Percentiles rank a stretch among this genome's conserved stretches.
Conservation (phyloP, 2,329 filamentous ascomycete species). For the Diplodia scrobiculata region DNA sequence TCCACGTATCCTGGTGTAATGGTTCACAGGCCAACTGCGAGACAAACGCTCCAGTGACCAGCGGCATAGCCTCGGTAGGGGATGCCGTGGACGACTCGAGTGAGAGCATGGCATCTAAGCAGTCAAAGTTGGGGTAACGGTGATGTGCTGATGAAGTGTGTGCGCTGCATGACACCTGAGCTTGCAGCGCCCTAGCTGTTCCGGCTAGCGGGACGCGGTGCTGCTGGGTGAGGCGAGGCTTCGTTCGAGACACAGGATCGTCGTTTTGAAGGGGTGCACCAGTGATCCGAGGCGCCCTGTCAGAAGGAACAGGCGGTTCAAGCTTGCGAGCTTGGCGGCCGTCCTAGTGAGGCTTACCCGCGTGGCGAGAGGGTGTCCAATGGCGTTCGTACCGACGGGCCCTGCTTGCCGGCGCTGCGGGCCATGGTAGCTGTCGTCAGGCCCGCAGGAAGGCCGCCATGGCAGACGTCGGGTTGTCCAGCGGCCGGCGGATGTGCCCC, state of each 20-base stretch:
- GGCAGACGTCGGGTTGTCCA: constrained; percentile 3
- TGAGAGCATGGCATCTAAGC: background rate
- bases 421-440: constrained; percentile 15
- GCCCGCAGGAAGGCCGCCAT: constrained; percentile 17
- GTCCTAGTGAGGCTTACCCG: constrained; percentile 21
- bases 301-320: constrained; percentile 3
- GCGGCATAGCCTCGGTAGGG: background rate
- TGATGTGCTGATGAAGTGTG: constrained; percentile 16
- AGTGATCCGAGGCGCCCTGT: constrained; percentile 17
- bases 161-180: constrained; percentile 21
- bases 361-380: constrained; percentile 11
- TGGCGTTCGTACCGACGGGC: constrained; percentile 13
- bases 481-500: background rate
- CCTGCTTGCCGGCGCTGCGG: constrained; percentile 1
- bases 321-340: background rate
- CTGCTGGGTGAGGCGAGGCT: constrained; percentile 5
- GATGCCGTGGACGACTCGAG: background rate
- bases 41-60: background rate
- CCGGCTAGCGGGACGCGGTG: background rate
- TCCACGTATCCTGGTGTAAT: background rate
- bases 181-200: constrained; percentile 12
- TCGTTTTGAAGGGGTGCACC: constrained; percentile 1
- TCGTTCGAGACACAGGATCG: constrained; percentile 2
- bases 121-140: constrained; percentile 1
- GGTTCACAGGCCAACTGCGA: background rate